These are phyloP conservation scores for Magnolia officinalis DNA, from an alignment of 164 flowering plant genomes.

Conservation along the genomic window DNA sequence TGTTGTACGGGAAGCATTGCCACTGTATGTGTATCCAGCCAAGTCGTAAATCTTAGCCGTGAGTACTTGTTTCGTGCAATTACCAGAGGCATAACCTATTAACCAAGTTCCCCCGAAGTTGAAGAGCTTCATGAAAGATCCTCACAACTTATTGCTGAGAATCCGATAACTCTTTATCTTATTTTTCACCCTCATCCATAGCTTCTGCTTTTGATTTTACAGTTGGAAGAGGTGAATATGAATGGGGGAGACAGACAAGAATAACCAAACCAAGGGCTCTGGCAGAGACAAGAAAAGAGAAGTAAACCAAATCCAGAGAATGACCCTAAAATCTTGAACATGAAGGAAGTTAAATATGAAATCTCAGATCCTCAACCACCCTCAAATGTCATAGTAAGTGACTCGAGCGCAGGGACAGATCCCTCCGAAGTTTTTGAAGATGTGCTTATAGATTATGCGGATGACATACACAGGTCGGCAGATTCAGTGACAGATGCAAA, in stretches of 20 bases:
- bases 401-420: constrained; percentile 32
- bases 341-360: constrained; percentile 29
- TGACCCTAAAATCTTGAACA: constrained; percentile 27
- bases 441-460: constrained; percentile 45
- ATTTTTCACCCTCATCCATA: background rate
- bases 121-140: background rate
- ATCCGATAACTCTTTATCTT: background rate
- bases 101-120: background rate
- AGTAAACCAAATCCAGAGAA: constrained; percentile 27
- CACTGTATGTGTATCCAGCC: background rate
- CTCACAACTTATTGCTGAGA: constrained; percentile 1
- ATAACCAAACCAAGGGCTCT: constrained; percentile 35
- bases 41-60: background rate
- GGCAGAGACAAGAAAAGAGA: constrained; percentile 33
- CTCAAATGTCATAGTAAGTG: constrained; percentile 30
- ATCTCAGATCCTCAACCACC: constrained; percentile 23
- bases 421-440: constrained; percentile 44
- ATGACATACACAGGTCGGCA: constrained; percentile 54
- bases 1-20: background rate
- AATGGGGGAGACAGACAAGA: constrained; percentile 44
- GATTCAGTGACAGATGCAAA: constrained; percentile 24
- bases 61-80: background rate
- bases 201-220: constrained; percentile 7
- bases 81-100: background rate
- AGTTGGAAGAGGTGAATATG: constrained; percentile 16